phyloP scores from a whole-genome alignment of 345 rosid species.

The Schrenkiella parvula region DNA sequence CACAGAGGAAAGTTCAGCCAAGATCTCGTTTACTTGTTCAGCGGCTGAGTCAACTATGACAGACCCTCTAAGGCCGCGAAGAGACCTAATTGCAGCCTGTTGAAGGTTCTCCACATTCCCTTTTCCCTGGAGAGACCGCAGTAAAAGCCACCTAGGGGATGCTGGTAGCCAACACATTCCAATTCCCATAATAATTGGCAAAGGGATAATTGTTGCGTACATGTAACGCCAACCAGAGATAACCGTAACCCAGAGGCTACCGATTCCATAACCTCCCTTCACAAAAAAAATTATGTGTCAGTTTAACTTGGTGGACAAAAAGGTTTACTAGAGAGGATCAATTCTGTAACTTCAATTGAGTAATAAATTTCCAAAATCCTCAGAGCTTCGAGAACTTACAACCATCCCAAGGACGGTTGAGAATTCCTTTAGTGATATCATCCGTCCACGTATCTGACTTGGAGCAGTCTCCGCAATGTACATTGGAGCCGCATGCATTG shows the following conservation, averaged over 20 bases:
- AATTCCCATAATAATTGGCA: slow-evolving; percentile 83
- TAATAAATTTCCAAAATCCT: background rate
- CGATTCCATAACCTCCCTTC: slow-evolving; percentile 92
- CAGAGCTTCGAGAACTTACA: slow-evolving; percentile 57
- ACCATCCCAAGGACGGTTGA: slow-evolving; percentile 98
- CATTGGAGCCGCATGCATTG: slow-evolving; percentile 99
- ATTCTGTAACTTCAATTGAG: background rate
- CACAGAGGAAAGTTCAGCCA: slow-evolving; percentile 57
- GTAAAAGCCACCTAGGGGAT: slow-evolving; percentile 94
- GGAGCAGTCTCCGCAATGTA: slow-evolving; percentile 99
- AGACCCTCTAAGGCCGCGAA: slow-evolving; percentile 74
- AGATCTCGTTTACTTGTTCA: slow-evolving; percentile 68
- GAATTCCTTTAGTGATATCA: slow-evolving; percentile 93
- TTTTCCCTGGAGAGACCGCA: slow-evolving; percentile 72
- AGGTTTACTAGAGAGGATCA: background rate
- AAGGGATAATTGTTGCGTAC: slow-evolving; percentile 74
- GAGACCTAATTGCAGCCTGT: slow-evolving; percentile 58
- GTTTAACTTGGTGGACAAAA: background rate
- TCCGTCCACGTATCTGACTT: slow-evolving; percentile 77
- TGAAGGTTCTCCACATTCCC: slow-evolving; percentile 60
- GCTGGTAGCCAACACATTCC: slow-evolving; percentile 96
- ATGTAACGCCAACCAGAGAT: slow-evolving; percentile 94
- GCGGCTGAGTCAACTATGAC: slow-evolving; percentile 65
- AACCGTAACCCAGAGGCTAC: slow-evolving; percentile 76
- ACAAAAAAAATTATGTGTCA: slow-evolving; percentile 18